Percentiles rank a stretch among this genome's conserved stretches.
phyloP scores from a whole-genome alignment of 139 green algal species.

The Tetraselmis chui region DNA sequence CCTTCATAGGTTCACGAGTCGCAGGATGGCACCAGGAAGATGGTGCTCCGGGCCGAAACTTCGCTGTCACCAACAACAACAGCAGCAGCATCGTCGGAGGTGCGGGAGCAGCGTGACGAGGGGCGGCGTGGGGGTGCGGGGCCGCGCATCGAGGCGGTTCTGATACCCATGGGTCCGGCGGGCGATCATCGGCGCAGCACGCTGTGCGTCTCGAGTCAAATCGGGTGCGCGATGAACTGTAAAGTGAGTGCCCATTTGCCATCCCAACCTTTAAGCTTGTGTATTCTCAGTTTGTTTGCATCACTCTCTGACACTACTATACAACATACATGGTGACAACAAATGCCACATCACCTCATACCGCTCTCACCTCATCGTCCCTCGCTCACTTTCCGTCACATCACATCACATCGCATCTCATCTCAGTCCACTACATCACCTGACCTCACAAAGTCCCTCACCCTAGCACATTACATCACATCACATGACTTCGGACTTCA shows the following conservation, averaged over 20 bases:
- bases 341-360: neutral
- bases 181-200: neutral
- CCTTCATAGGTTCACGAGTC: neutral
- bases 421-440: too few relatives aligned
- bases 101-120: too few relatives aligned
- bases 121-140: neutral
- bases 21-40: constrained; percentile 3
- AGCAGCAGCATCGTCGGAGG: too few relatives aligned
- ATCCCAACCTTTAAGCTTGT: neutral
- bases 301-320: too few relatives aligned
- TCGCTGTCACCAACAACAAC: too few relatives aligned
- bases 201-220: constrained; percentile 3
- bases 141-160: neutral
- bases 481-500: too few relatives aligned
- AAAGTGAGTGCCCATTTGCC: neutral
- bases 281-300: neutral
- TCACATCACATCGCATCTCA: too few relatives aligned
- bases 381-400: too few relatives aligned
- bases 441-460: too few relatives aligned
- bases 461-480: too few relatives aligned
- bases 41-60: neutral
- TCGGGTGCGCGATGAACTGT: constrained; percentile 8
- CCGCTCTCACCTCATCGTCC: too few relatives aligned
- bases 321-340: too few relatives aligned
- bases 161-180: neutral